Percentiles rank a stretch among this genome's conserved stretches.
These are phyloP conservation scores for Gaultheria prostrata DNA, from an alignment of 148 eudicot species.

Conservation along the genomic window DNA sequence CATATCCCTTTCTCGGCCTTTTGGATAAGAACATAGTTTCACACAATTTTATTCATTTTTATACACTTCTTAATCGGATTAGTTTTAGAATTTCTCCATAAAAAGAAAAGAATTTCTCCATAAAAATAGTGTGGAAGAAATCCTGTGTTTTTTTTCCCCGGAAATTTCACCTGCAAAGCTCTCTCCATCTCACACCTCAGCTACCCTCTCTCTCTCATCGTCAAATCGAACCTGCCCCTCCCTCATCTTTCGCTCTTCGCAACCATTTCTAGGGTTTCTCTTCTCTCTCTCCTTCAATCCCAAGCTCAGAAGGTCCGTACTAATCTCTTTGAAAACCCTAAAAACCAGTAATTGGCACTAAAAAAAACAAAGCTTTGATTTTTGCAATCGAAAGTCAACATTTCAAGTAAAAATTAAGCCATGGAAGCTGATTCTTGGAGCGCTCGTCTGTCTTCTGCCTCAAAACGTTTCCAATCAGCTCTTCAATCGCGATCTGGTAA, in stretches of 20 bases:
- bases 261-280: conserved; percentile 24
- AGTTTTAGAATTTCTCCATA: no score
- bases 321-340: conserved; percentile 27
- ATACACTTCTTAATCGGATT: no score
- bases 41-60: no score
- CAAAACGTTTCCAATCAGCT: conserved; percentile 72
- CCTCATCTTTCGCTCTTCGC: conserved; percentile 2
- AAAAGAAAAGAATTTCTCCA: neutral
- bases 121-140: conserved; percentile 16
- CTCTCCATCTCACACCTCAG: conserved; percentile 16
- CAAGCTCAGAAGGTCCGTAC: neutral
- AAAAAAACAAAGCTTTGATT: neutral
- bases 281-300: neutral
- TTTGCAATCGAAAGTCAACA: neutral
- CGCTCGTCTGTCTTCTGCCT: conserved; percentile 66
- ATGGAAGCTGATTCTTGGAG: conserved; percentile 94
- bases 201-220: conserved; percentile 12
- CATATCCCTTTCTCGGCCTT: no score
- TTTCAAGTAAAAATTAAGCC: neutral
- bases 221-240: neutral
- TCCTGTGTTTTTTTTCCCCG: conserved; percentile 1
- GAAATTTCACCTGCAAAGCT: conserved; percentile 24
- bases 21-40: no score
- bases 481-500: conserved; percentile 81
- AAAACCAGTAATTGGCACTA: conserved; percentile 12